Evolutionary conservation across 148 eudicot species (phyloP), one percentile per base, ranked within the genome.

Genomic region (Nepenthes gracilis): DNA sequence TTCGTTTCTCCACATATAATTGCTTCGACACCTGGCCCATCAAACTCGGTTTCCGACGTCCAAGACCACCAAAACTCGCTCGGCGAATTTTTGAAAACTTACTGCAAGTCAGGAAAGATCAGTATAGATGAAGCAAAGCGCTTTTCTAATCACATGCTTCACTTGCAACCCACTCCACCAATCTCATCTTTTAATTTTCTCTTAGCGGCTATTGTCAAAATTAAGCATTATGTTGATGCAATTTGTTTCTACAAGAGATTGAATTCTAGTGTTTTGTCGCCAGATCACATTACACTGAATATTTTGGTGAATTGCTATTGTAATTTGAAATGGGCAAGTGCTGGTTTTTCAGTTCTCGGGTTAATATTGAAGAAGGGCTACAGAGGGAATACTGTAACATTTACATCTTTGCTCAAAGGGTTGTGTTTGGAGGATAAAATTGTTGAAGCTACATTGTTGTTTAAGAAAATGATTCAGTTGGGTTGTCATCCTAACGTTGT

Each of bases 261-360:
- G 66, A 12, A 34, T 32, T 2, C 38, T 54, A n/a, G 14, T 14
- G 73, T 73, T 13, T 32, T 59, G 3, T 53, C 36, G 1, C 48
- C 69, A 33, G 57, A 74, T 68, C 68, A 57, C 35, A 50, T 74
- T 33, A 68, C 73, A 13, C 50, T 68, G 1, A 68, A 64, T 56
- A 74, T 74, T 51, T 48, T 74, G 66, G 53, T 68, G 14, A 74
- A 74, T 45, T 47, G 65, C 43, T 68, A 55, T 61, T 68, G 72
- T 54, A 52, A 61, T 60, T 64, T 63, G 68, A 56, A 38, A 38
- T 54, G 45, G 45, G 8, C 66, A 13, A 58, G 47, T 48, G 36
- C 68, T 13, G 77, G 69, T 36, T 73, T 73, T 59, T 61, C 66
- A 6, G 73, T 74, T 48, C 51, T 68, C 33, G 77, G 77, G 43